A percentile compares a stretch with the other conserved stretches of the same genome.
Conservation (phyloP, 805 yeast genomes). For the Saccharomycopsis microspora region DNA sequence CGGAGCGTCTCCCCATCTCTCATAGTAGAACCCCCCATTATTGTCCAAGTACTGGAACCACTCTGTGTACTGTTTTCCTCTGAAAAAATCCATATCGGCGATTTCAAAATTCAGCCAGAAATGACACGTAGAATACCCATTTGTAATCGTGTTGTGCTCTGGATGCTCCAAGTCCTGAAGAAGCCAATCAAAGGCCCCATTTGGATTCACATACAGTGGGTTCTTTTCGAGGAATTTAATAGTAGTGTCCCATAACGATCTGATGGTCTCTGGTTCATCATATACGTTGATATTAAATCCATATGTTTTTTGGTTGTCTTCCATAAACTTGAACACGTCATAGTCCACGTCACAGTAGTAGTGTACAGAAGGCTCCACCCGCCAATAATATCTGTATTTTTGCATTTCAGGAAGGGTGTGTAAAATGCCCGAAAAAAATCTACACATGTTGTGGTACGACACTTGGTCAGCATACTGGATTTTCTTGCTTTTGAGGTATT, state of each 20-base stretch:
- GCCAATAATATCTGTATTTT: conserved; percentile 63
- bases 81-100: conserved; percentile 68
- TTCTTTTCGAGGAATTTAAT: conserved; percentile 43
- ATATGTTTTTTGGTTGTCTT: conserved; percentile 51
- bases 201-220: conserved; percentile 45
- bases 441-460: conserved; percentile 70
- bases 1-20: conserved; percentile 92
- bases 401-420: conserved; percentile 51
- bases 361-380: conserved; percentile 63
- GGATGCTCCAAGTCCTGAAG: conserved; percentile 45
- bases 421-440: conserved; percentile 57
- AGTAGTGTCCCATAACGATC: conserved; percentile 59
- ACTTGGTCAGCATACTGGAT: conserved; percentile 45
- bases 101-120: conserved; percentile 88
- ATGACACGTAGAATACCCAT: conserved; percentile 58
- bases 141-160: conserved; percentile 35
- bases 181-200: conserved; percentile 54
- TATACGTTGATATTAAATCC: conserved; percentile 62
- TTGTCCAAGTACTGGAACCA: conserved; percentile 56
- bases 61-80: conserved; percentile 50
- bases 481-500: conserved; percentile 27
- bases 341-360: conserved; percentile 61
- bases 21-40: conserved; percentile 79
- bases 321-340: conserved; percentile 68
- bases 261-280: conserved; percentile 55